Percentiles rank a stretch among this genome's conserved stretches.
phyloP scores from a whole-genome alignment of 495 filamentous ascomycete genomes.

The Parathielavia hyrcaniae region DNA sequence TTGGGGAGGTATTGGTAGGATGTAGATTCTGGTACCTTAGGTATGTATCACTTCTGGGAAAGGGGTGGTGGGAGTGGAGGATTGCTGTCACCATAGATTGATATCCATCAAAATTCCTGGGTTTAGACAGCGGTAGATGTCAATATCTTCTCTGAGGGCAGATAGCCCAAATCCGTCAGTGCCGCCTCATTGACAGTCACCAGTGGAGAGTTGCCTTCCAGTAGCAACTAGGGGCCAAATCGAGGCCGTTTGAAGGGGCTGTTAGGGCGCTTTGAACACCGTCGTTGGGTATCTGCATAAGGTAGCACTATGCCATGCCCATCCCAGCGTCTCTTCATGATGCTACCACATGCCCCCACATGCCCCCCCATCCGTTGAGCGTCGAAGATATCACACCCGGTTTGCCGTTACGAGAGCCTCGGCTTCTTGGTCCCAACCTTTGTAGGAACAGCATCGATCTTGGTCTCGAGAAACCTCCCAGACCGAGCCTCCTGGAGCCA shows the following conservation, averaged over 20 bases:
- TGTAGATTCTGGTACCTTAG: no score
- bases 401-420: neutral
- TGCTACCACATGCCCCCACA: neutral
- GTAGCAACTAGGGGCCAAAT: no score
- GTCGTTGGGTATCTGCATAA: neutral
- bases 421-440: conserved; percentile 36
- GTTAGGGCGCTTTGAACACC: neutral
- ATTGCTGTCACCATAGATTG: neutral
- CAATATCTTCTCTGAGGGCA: neutral
- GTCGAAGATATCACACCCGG: neutral
- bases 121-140: neutral
- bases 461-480: conserved; percentile 26
- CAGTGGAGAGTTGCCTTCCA: no score
- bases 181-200: no score
- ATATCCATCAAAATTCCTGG: neutral
- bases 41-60: no score
- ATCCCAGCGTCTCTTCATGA: neutral
- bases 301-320: neutral
- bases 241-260: neutral
- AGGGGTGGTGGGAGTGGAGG: neutral
- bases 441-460: conserved; percentile 36
- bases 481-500: conserved; percentile 28
- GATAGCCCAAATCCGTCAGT: no score
- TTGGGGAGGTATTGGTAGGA: no score
- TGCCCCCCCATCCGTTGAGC: neutral